phyloP scores from a whole-genome alignment of 2,329 filamentous ascomycete genomes.

The Aspergillus fructus region DNA sequence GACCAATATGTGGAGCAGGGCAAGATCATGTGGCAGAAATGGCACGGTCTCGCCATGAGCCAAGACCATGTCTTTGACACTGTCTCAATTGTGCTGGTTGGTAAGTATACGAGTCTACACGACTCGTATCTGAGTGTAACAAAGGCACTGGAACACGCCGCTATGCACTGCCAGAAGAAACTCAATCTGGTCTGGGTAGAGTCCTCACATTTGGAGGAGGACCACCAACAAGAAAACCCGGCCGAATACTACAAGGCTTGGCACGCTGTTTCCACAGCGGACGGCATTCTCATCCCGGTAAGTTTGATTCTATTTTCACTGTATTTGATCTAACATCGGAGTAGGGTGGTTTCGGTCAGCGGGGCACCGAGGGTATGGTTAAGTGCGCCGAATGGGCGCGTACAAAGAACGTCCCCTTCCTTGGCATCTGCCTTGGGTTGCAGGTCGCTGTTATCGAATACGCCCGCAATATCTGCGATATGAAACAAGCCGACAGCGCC shows the following conservation, averaged over 20 bases:
- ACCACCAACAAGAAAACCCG: slow-evolving; percentile 61
- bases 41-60: slow-evolving; percentile 69
- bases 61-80: slow-evolving; percentile 66
- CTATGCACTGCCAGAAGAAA: slow-evolving; percentile 80
- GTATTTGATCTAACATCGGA: background rate
- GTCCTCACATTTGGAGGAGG: slow-evolving; percentile 75
- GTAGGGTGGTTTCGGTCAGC: slow-evolving; percentile 71
- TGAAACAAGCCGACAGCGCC: slow-evolving; percentile 56
- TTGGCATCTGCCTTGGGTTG: slow-evolving; percentile 90
- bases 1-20: slow-evolving; percentile 62
- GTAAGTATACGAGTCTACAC: slow-evolving; percentile 83
- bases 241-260: slow-evolving; percentile 82
- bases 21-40: slow-evolving; percentile 70
- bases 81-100: slow-evolving; percentile 82
- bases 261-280: slow-evolving; percentile 71
- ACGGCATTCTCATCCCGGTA: slow-evolving; percentile 51
- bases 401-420: slow-evolving; percentile 74
- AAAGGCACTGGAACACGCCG: slow-evolving; percentile 86
- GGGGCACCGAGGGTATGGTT: slow-evolving; percentile 90
- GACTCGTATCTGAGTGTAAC: slow-evolving; percentile 83
- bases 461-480: slow-evolving; percentile 71
- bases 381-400: slow-evolving; percentile 82
- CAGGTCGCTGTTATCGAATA: slow-evolving; percentile 91
- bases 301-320: background rate
- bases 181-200: slow-evolving; percentile 83